Base-by-base conservation (phyloP, 2,329 filamentous ascomycete species). In the Fusarium sp. region DNA sequence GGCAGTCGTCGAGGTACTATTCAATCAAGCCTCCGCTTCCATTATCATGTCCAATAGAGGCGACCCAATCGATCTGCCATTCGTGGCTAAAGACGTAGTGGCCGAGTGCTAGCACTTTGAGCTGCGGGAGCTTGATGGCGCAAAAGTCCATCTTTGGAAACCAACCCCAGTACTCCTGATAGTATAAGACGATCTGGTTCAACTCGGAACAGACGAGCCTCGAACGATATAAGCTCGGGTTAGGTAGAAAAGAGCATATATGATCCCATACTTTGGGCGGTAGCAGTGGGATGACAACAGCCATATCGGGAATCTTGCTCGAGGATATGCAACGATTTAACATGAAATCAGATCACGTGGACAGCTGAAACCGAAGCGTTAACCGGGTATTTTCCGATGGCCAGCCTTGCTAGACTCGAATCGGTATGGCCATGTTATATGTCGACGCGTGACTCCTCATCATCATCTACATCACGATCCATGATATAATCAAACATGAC, bases 41-140 rank as follows among this genome's bases (percentile, higher is more conserved):
- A 5, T 55, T 61, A n/a, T 52, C 3, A 4, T 39, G 31, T 9
- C 63, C 70, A 7, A 82, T 72, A 0, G 73, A 73, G 0, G 77
- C 62, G 8, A 83, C 73, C 79, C 79, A 82, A n/a, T 77, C 75
- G 1, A 81, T 63, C 52, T 82, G 79, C 70, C 74, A 76, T 37
- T 80, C 74, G 23, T 80, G 73, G 4, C 72, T 73, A 53, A 83
- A 79, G 6, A 73, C 70, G 36, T 75, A 78, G 3, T 74, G 75
- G 0, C 77, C 77, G 0, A 83, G 61, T 0, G 72, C 68, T 0
- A 82, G 70, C 0, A 73, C 71, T 35, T 72, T 71, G 4, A 82
- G 73, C 1, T 70, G 65, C 0, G 77, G 77, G 32, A 81, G 77
- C 61, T 44, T 17, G 9, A 65, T 54, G n/a, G 9, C 33, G 1